These are phyloP conservation scores for Moniliophthora roreri DNA, from an alignment of 1,284 basidiomycete genomes.

Conservation along the genomic window DNA sequence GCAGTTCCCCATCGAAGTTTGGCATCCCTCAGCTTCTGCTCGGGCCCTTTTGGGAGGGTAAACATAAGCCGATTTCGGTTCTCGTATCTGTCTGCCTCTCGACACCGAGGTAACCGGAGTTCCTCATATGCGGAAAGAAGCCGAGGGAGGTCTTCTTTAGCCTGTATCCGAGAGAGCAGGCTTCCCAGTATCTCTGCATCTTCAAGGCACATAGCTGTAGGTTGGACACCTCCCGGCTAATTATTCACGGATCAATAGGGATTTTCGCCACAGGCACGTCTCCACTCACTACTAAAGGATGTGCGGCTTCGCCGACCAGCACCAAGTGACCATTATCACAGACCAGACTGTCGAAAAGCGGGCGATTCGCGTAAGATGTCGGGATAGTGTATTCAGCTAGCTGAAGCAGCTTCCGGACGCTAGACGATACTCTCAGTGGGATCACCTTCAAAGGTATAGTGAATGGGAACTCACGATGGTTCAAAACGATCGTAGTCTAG, in stretches of 20 bases:
- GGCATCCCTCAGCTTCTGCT: conserved; percentile 39
- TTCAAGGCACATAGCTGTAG: conserved; percentile 41
- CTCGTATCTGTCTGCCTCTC: conserved; percentile 35
- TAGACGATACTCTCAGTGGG: conserved; percentile 18
- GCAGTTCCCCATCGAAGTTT: conserved; percentile 32
- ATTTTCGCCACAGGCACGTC: conserved; percentile 11
- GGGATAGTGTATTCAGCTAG: conserved; percentile 32
- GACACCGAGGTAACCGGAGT: conserved; percentile 43
- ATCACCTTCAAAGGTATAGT: neutral
- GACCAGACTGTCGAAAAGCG: conserved; percentile 41
- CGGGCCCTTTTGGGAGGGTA: conserved; percentile 35
- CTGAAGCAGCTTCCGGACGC: conserved; percentile 41
- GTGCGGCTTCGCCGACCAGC: conserved; percentile 51
- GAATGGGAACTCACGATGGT: conserved; percentile 25
- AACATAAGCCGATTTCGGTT: conserved; percentile 40
- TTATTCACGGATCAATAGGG: neutral
- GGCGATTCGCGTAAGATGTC: conserved; percentile 34
- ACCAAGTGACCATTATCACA: conserved; percentile 47
- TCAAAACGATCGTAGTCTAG: conserved; percentile 30
- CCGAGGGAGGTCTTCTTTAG: conserved; percentile 38
- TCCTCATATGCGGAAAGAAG: conserved; percentile 51
- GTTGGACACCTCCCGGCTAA: conserved; percentile 40
- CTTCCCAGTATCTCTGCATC: conserved; percentile 52
- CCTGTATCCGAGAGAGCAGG: conserved; percentile 43
- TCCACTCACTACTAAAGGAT: conserved; percentile 46